phyloP scores from a whole-genome alignment of 2,329 filamentous ascomycete genomes.

The Juglanconis oblonga region DNA sequence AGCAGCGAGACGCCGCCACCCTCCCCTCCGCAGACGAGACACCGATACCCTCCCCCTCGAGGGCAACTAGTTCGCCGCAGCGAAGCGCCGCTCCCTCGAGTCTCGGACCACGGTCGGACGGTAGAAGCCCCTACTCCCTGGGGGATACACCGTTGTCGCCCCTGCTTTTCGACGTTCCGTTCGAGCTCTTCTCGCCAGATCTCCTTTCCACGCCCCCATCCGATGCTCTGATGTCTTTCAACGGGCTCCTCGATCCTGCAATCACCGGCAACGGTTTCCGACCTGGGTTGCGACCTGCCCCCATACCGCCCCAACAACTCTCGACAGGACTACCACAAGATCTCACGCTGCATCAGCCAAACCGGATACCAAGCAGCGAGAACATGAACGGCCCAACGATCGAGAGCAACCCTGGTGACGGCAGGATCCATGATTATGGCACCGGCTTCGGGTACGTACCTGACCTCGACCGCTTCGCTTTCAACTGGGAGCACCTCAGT shows the following conservation, averaged over 20 bases:
- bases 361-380: too few species aligned
- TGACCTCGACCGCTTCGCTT: background rate
- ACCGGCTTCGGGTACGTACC: background rate
- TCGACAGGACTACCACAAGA: too few species aligned
- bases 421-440: too few species aligned
- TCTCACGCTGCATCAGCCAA: too few species aligned
- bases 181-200: constrained; percentile 4
- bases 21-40: background rate
- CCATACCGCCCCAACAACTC: background rate
- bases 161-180: background rate
- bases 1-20: background rate
- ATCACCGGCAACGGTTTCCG: background rate
- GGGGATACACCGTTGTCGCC: background rate
- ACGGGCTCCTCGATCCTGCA: background rate
- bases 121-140: background rate
- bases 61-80: background rate
- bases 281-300: background rate
- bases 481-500: constrained; percentile 3
- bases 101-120: background rate
- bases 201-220: background rate
- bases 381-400: too few species aligned
- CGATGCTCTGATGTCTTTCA: background rate
- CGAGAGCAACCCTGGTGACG: too few species aligned
- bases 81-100: background rate
- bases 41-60: too few species aligned